phyloP scores from a whole-genome alignment of 306 rosid genomes.

The Quillaja saponaria region DNA sequence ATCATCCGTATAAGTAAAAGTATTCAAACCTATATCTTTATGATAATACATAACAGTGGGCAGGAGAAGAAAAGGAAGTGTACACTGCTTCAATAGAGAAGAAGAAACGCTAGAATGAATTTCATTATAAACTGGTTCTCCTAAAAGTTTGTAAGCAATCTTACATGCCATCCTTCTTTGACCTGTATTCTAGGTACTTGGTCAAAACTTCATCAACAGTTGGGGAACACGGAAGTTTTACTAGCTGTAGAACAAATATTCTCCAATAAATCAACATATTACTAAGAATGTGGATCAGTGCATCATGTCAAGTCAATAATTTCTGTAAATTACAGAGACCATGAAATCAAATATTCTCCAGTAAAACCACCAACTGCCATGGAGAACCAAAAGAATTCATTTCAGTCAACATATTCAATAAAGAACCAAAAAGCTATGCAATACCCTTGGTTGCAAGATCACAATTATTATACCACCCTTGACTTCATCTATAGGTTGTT shows the following conservation, averaged over 20 bases:
- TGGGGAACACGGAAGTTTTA: constrained; percentile 96
- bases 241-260: constrained; percentile 61
- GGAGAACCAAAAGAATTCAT: constrained; percentile 19
- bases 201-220: constrained; percentile 88
- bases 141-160: constrained; percentile 32
- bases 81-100: constrained; percentile 12
- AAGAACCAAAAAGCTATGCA: too few species aligned
- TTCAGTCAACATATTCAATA: too few species aligned
- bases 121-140: constrained; percentile 13
- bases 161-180: constrained; percentile 91
- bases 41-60: background rate
- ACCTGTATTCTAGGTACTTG: constrained; percentile 79
- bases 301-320: constrained; percentile 1
- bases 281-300: background rate
- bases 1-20: constrained; percentile 23
- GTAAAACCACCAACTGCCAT: too few species aligned
- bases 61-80: constrained; percentile 15
- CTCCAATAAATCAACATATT: constrained; percentile 26
- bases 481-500: too few species aligned
- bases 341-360: background rate
- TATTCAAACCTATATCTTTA: constrained; percentile 20
- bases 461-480: background rate
- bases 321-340: constrained; percentile 1
- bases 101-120: constrained; percentile 24
- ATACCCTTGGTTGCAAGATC: too few species aligned